Conservation (phyloP, 345 rosid species). For the Erucastrum elatum region DNA sequence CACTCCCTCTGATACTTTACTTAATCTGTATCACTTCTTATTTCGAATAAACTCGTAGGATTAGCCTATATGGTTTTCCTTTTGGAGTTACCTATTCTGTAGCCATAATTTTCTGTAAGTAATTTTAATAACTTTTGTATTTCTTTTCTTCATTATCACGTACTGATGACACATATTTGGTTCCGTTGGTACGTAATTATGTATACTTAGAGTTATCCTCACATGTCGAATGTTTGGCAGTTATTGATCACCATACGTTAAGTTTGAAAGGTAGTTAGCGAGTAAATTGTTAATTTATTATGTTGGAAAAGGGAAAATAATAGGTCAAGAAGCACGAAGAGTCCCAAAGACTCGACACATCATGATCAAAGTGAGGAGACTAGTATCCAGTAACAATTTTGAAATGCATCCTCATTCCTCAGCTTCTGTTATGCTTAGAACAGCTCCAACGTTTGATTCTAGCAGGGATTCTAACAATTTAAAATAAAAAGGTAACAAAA, state of each 20-base stretch:
- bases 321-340: conserved; percentile 21
- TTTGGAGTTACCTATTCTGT: neutral
- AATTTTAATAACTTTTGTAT: neutral
- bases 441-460: too few species aligned
- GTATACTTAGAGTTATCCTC: neutral
- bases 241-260: conserved; percentile 33
- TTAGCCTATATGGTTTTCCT: conserved; percentile 25
- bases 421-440: conserved; percentile 17
- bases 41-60: conserved; percentile 3
- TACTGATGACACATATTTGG: conserved; percentile 12
- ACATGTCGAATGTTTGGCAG: conserved; percentile 38
- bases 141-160: neutral
- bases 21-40: conserved; percentile 21
- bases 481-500: too few species aligned
- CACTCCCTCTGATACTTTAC: conserved; percentile 27
- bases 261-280: conserved; percentile 27
- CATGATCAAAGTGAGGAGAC: conserved; percentile 29
- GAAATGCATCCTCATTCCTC: conserved; percentile 10
- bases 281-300: conserved; percentile 11
- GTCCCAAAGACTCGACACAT: conserved; percentile 31
- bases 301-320: conserved; percentile 7
- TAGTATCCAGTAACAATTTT: conserved; percentile 14
- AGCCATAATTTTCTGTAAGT: neutral
- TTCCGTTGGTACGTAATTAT: neutral
- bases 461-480: too few species aligned